phyloP scores from a whole-genome alignment of 257 asterid genomes.

The Echites panduratus region DNA sequence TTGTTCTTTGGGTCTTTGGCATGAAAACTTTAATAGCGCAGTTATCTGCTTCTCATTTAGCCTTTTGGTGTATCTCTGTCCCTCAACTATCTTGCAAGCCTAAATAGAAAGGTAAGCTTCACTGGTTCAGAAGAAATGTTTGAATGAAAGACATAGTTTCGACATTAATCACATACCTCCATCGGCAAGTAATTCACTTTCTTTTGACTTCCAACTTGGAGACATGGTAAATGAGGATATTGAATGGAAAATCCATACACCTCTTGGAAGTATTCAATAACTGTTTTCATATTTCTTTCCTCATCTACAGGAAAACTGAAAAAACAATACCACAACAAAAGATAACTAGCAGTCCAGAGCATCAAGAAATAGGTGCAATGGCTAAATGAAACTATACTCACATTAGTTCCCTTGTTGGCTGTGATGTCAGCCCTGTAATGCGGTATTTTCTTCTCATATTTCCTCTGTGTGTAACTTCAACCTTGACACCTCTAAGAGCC shows the following conservation, averaged over 20 bases:
- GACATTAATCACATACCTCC: conserved; percentile 20
- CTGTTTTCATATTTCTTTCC: conserved; percentile 30
- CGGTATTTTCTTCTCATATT: conserved; percentile 46
- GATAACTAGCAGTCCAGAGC: neutral
- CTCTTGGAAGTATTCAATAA: conserved; percentile 37
- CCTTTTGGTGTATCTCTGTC: conserved; percentile 30
- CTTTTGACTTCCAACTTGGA: conserved; percentile 36
- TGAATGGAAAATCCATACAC: conserved; percentile 34
- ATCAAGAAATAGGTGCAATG: conserved; percentile 3
- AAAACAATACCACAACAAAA: conserved; percentile 1
- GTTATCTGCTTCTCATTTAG: conserved; percentile 35
- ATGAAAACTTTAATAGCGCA: conserved; percentile 25
- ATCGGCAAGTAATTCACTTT: conserved; percentile 37
- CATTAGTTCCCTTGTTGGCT: conserved; percentile 52
- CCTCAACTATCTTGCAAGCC: conserved; percentile 35
- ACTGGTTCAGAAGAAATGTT: neutral
- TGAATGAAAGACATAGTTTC: neutral
- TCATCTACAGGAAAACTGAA: conserved; percentile 37
- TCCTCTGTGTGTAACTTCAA: conserved; percentile 59
- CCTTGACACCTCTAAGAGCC: conserved; percentile 59
- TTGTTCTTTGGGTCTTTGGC: conserved; percentile 32
- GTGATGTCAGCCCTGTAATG: conserved; percentile 49
- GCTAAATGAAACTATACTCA: conserved; percentile 14
- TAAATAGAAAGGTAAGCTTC: neutral
- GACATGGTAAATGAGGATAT: conserved; percentile 35